Base-by-base conservation (phyloP, 2,329 filamentous ascomycete genomes). In the Scortechinia acanthostroma region DNA sequence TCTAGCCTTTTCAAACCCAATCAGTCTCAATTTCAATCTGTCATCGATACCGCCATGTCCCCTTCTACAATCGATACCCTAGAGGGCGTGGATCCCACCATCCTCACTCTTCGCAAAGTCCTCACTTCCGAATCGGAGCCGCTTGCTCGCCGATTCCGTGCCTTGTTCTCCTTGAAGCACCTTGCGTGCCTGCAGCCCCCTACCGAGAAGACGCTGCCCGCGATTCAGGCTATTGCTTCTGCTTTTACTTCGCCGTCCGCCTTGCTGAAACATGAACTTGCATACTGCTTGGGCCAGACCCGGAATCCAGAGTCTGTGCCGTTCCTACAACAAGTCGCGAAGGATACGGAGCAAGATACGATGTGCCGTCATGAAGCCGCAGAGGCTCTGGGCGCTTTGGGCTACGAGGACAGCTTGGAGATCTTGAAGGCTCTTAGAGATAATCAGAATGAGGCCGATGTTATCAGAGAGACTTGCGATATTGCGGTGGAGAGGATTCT, bases 151-250 rank as follows among this genome's bases (percentile, higher is more conserved):
- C 81, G 83, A 48, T 88, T 87, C 62, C 80, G 84, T 51, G 83
- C 84, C 20, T 77, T 88, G 55, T 98, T 98, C 72, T 96, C 91
- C 16, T 82, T 98, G 49, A 88, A 88, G 63, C 76, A 88, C 58
- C 67, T 87, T 46, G 84, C 83, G 33, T 78, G 76, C 42, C 69
- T 74, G 45, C 43, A 58, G 4, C 65, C 79, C 3, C 74, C 77
- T 16, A 79, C 81, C 2, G 80, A 85, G 52, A 67, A 81, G 52
- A 25, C 43, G 4, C 45, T 50, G 21, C 45, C 47, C 19, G 61
- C 64, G 4, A 63, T 67, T 49, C 53, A 64, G 35, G 83, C 84
- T 4, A 88, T 88, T 49, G 82, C 83, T 5, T 80, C 83, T 5
- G 83, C 72, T 2, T 84, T 88, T 51, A 56, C 68, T 0, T 85